A percentile compares a stretch with the other conserved stretches of the same genome.
These are phyloP conservation scores for Rhizopogon sp. DNA, from an alignment of 768 basidiomycete genomes.

Conservation along the genomic window DNA sequence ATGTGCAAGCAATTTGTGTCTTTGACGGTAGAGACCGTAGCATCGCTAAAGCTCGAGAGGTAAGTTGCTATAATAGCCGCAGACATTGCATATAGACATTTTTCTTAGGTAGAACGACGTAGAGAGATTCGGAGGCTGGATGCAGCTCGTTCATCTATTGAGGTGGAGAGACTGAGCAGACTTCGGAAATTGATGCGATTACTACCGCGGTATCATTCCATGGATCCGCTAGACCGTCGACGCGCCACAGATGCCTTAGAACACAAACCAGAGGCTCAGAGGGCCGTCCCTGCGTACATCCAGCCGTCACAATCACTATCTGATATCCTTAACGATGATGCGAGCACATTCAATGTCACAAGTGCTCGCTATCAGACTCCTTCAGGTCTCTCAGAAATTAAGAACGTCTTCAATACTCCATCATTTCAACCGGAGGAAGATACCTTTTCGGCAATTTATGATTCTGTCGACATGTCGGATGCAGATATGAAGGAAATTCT, in stretches of 20 bases:
- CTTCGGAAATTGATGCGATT: constrained; percentile 39
- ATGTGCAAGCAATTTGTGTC: constrained; percentile 64
- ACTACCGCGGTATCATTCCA: constrained; percentile 32
- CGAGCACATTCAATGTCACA: background rate
- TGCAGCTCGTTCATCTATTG: constrained; percentile 49
- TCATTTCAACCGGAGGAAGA: background rate
- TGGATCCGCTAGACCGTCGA: constrained; percentile 25
- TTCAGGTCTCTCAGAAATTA: background rate
- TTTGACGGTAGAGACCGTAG: constrained; percentile 73
- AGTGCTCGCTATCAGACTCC: background rate
- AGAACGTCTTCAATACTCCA: background rate
- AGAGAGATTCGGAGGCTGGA: constrained; percentile 44
- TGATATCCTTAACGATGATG: background rate
- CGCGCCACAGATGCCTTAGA: constrained; percentile 23
- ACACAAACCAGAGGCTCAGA: constrained; percentile 5
- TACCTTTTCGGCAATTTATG: background rate
- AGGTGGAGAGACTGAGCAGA: constrained; percentile 51
- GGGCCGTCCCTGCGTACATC: constrained; percentile 3
- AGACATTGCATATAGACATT: constrained; percentile 1
- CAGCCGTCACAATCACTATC: constrained; percentile 6
- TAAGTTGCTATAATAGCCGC: constrained; percentile 21
- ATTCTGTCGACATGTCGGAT: background rate
- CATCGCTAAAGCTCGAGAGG: constrained; percentile 69
- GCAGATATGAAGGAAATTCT: constrained; percentile 1
- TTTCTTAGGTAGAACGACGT: constrained; percentile 49